Percentiles rank a stretch among this genome's conserved stretches.
Conservation (phyloP, 2,329 filamentous ascomycete genomes). For the Helminthosporium solani region DNA sequence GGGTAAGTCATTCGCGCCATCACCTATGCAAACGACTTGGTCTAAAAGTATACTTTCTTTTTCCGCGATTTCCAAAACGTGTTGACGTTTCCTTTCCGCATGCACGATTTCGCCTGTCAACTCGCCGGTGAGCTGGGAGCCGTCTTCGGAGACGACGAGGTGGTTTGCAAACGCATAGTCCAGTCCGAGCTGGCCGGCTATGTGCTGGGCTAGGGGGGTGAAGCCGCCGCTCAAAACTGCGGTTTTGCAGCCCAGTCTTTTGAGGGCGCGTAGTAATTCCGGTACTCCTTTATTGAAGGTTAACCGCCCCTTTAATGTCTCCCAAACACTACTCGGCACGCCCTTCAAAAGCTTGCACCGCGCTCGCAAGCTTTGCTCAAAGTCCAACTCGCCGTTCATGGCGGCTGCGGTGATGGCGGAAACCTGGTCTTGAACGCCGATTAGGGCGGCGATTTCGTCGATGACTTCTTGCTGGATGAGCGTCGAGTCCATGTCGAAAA, state of each 20-base stretch:
- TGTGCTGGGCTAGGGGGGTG: conserved; percentile 82
- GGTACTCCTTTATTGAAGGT: conserved; percentile 79
- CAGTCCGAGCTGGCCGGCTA: conserved; percentile 76
- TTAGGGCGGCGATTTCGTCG: conserved; percentile 83
- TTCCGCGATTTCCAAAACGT: conserved; percentile 69
- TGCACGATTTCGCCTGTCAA: conserved; percentile 72
- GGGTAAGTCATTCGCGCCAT: conserved; percentile 78
- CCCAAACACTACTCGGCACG: conserved; percentile 75
- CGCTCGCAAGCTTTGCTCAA: conserved; percentile 77
- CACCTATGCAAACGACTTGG: conserved; percentile 73
- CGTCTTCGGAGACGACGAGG: conserved; percentile 61
- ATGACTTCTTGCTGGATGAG: conserved; percentile 97
- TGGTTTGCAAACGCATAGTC: conserved; percentile 90
- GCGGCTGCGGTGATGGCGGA: conserved; percentile 87
- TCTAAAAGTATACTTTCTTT: conserved; percentile 65
- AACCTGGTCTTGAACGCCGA: conserved; percentile 80
- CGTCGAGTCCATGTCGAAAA: conserved; percentile 99
- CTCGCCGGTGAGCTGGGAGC: conserved; percentile 66
- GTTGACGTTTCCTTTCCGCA: conserved; percentile 70
- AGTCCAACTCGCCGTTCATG: conserved; percentile 95
- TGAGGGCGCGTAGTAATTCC: conserved; percentile 72
- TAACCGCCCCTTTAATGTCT: conserved; percentile 71
- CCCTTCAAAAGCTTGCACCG: conserved; percentile 80
- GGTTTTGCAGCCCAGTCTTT: conserved; percentile 77
- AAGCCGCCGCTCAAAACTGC: conserved; percentile 94